Conservation (phyloP, 306 rosid genomes). For the Hylodesmum podocarpum region DNA sequence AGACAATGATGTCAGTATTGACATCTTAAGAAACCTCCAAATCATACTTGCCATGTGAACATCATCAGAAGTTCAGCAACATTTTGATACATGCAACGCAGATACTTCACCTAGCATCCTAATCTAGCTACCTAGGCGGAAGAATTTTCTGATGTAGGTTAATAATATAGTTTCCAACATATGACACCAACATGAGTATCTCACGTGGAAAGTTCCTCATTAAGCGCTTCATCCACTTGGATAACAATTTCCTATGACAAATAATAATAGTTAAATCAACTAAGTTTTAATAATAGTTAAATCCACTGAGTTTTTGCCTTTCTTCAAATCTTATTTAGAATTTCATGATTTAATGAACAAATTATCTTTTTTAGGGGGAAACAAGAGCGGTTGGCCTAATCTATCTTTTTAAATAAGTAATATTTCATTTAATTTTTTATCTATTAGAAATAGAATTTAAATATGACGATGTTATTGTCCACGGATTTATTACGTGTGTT, state of each 20-base stretch:
- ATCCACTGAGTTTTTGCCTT: too few relatives aligned
- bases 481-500: too few relatives aligned
- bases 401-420: too few relatives aligned
- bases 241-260: neutral
- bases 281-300: too few relatives aligned
- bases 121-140: neutral
- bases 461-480: too few relatives aligned
- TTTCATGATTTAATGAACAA: too few relatives aligned
- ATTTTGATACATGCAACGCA: conserved; percentile 28
- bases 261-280: neutral
- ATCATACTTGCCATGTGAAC: conserved; percentile 38
- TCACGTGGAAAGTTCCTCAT: conserved; percentile 44
- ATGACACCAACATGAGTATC: conserved; percentile 25
- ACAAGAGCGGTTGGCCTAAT: too few relatives aligned
- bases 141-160: neutral
- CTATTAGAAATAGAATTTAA: too few relatives aligned
- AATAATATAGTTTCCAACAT: conserved; percentile 14
- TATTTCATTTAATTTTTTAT: too few relatives aligned
- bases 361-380: too few relatives aligned
- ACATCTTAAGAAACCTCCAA: conserved; percentile 24
- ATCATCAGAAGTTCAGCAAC: conserved; percentile 30
- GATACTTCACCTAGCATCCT: neutral
- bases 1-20: conserved; percentile 28
- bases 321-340: too few relatives aligned
- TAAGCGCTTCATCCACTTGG: conserved; percentile 23